Base-by-base conservation (phyloP, 192 early-diverging fungal genomes). In the Phlyctochytrium arcticum region DNA sequence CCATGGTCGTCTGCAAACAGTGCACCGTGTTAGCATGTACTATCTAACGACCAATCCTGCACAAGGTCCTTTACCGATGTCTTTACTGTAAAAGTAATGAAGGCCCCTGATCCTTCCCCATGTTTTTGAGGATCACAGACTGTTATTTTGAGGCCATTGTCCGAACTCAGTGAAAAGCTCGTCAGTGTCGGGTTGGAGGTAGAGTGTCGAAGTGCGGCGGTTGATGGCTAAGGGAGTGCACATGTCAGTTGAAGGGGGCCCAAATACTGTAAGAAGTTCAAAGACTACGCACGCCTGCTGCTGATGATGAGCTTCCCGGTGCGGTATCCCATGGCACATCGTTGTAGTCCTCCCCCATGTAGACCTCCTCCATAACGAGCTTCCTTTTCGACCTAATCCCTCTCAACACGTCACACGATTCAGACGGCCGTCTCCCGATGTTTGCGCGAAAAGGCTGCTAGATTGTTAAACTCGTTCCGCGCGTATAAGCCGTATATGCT, bases 61-160 rank as follows among this genome's bases (percentile, higher is more conserved):
- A 4, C 56, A 30, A 65, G n/a, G n/a, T n/a, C n/a, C 63, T 56
- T 74, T 64, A 90, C 88, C 72, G 79, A 85, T 12, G 91, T 93
- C 7, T 80, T 87, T 31, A 98, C 81, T 42, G 90, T 76, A 65
- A 95, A 98, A 7, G 87, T 87, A 24, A 96, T 85, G 72, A 84
- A 92, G 29, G 91, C 86, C 32, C 78, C 78, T 0, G 90, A 87
- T 5, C 93, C 92, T 60, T 98, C 95, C 36, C 89, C 88, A 59
- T 95, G 90, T 74, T 95, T 98, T 61, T 89, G 85, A 7, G 95
- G 83, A 56, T 93, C 89, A 23, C 69, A 77, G 8, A 98, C 83
- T 0, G 81, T 79, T 23, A 94, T 80, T 24, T 49, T 39, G 37
- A 78, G 46, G 33, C 60, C 76, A 35, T 68, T 55, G 24, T 62